Evolutionary conservation across 257 asterid species (phyloP), one percentile per base, ranked within the genome.

Genomic region (Capsicum baccatum): DNA sequence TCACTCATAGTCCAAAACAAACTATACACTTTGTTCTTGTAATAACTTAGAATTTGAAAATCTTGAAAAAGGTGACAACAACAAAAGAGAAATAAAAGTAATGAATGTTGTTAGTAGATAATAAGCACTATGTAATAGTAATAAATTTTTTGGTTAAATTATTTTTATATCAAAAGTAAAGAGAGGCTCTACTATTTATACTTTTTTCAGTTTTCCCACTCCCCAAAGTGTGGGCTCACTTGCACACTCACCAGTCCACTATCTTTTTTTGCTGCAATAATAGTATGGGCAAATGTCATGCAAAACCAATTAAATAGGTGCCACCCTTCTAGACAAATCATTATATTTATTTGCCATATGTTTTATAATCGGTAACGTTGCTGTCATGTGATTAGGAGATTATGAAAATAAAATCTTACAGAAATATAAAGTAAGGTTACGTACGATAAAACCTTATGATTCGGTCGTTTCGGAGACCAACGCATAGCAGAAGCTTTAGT

Each of bases 161-260:
- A 48, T 19, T 12, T 26, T 26, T 26, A 26, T 50, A 76, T 74
- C 44, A 76, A 80, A 42, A 66, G 55, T 37, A 54, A 64, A 11
- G 79, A 56, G 47, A 10, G 37, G 44, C 11, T 63, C 21, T 64
- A 63, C 11, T 81, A 19, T 47, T 81, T 81, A 66, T 59, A 58
- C 14, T 17, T 16, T 7, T 7, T 19, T 11, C 9, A 39, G 37
- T 76, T 74, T 54, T 9, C 15, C 84, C 84, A 81, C 63, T 81
- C 84, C 84, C 59, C 84, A 44, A 81, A 81, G 84, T 81, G 84
- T 69, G 78, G 62, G 42, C 71, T 81, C 84, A 81, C 63, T 47
- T 81, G 14, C 63, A 63, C 84, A 63, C 84, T 44, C 84, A 76
- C 47, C 47, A 76, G 14, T 14, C 81, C 64, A 78, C 64, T 8